A percentile compares a stretch with the other conserved stretches of the same genome.
phyloP scores from a whole-genome alignment of 768 basidiomycete species.

The Clitopilus passeckerianus region DNA sequence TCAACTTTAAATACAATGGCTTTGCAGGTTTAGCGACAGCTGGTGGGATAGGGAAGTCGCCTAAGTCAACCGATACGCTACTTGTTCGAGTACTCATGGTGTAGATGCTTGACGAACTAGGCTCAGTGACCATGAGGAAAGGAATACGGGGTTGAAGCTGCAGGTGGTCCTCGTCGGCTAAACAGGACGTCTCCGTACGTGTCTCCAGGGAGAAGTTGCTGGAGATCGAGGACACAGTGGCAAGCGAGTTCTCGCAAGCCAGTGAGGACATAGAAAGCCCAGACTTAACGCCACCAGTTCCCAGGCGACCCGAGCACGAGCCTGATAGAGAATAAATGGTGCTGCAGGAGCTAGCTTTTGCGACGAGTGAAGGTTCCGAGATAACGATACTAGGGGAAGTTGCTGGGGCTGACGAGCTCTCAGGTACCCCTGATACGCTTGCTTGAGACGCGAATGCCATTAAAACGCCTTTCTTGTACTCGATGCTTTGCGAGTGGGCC shows the following conservation, averaged over 20 bases:
- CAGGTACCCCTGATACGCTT: not conserved
- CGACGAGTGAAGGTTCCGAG: conserved; percentile 12
- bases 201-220: conserved; percentile 7
- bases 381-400: conserved; percentile 17
- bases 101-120: conserved; percentile 25
- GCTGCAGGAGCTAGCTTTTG: conserved; percentile 3
- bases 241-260: conserved; percentile 10
- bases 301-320: conserved; percentile 2
- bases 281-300: not conserved
- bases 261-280: conserved; percentile 12
- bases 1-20: conserved; percentile 11
- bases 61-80: conserved; percentile 34
- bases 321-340: conserved; percentile 4
- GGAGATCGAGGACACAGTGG: conserved; percentile 10
- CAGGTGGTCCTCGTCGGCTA: conserved; percentile 7
- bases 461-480: conserved; percentile 42
- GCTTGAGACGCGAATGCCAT: conserved; percentile 21
- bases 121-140: conserved; percentile 27
- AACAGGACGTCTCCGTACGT: conserved; percentile 9
- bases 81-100: conserved; percentile 31
- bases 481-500: conserved; percentile 45
- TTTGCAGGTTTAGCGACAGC: conserved; percentile 9
- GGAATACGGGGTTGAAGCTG: conserved; percentile 13
- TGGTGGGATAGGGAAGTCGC: conserved; percentile 44
- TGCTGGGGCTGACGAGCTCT: conserved; percentile 6